A percentile compares a stretch with the other conserved stretches of the same genome.
These are phyloP conservation scores for Boletus insuetus DNA, from an alignment of 768 basidiomycete species.

Conservation along the genomic window DNA sequence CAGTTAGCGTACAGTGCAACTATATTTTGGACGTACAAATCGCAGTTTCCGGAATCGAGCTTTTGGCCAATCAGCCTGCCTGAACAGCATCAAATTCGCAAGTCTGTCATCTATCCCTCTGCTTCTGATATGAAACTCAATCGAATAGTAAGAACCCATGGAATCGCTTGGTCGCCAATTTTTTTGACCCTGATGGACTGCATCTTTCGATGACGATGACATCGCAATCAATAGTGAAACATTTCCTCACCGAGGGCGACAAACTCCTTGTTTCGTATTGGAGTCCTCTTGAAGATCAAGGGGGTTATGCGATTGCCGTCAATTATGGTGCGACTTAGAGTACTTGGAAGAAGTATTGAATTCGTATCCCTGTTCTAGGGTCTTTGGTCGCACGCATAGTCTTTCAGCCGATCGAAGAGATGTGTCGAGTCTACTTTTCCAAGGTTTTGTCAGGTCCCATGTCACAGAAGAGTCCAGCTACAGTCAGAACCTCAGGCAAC, in stretches of 20 bases:
- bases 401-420: slow-evolving; percentile 96
- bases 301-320: slow-evolving; percentile 91
- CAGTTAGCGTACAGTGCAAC: slow-evolving; percentile 71
- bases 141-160: slow-evolving; percentile 3
- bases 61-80: slow-evolving; percentile 34
- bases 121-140: not conserved
- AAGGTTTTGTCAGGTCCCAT: slow-evolving; percentile 43
- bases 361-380: slow-evolving; percentile 44
- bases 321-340: slow-evolving; percentile 74
- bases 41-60: slow-evolving; percentile 34
- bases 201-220: slow-evolving; percentile 81
- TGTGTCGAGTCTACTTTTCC: slow-evolving; percentile 86
- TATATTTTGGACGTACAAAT: slow-evolving; percentile 56
- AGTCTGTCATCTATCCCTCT: slow-evolving; percentile 16
- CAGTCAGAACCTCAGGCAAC: not conserved
- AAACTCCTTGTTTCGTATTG: slow-evolving; percentile 84
- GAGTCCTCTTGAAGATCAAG: slow-evolving; percentile 84
- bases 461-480: slow-evolving; percentile 2
- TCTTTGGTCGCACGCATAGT: slow-evolving; percentile 89
- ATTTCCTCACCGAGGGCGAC: slow-evolving; percentile 94
- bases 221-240: slow-evolving; percentile 86
- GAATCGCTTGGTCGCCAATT: slow-evolving; percentile 16
- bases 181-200: slow-evolving; percentile 49
- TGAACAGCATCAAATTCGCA: slow-evolving; percentile 10
- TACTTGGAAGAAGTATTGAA: not conserved